Percentiles rank a stretch among this genome's conserved stretches.
These are phyloP conservation scores for Ichthyophthirius multifiliis DNA, from an alignment of 169 alveolate species.

Conservation along the genomic window DNA sequence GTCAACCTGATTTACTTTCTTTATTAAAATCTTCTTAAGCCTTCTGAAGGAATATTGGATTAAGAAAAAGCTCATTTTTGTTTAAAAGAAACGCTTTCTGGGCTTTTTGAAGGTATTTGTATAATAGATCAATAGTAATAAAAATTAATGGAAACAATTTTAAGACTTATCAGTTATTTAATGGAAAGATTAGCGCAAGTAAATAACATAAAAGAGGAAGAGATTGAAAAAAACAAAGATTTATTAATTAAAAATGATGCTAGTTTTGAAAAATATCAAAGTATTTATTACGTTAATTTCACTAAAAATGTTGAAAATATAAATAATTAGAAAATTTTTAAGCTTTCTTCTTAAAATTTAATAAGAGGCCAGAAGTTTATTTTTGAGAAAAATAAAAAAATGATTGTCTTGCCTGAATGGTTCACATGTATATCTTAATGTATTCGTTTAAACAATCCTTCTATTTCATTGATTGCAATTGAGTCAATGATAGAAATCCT, in stretches of 20 bases:
- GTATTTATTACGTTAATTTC: neutral
- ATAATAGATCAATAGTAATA: too few species aligned
- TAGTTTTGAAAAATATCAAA: conserved; percentile 13
- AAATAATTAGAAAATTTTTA: neutral
- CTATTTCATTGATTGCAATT: conserved; percentile 30
- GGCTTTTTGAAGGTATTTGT: neutral
- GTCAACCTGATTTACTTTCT: neutral
- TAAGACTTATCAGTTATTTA: neutral
- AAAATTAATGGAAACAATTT: neutral
- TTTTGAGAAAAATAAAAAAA: conserved; percentile 11
- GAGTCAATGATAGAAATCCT: conserved; percentile 38
- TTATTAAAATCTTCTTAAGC: neutral
- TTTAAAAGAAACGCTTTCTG: conserved; percentile 7
- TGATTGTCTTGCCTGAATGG: conserved; percentile 24
- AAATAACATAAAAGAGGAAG: neutral
- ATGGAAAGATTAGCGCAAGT: neutral
- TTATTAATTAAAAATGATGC: neutral
- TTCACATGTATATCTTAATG: conserved; percentile 25
- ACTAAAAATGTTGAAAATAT: conserved; percentile 8
- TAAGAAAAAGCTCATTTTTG: neutral
- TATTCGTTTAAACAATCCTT: conserved; percentile 31
- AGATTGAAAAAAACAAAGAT: neutral
- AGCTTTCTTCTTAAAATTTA: neutral
- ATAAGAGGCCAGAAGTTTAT: conserved; percentile 23
- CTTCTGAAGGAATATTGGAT: neutral